Base-by-base conservation (phyloP, 1,139 yeast genomes). In the Blastobotrys capitulatus region DNA sequence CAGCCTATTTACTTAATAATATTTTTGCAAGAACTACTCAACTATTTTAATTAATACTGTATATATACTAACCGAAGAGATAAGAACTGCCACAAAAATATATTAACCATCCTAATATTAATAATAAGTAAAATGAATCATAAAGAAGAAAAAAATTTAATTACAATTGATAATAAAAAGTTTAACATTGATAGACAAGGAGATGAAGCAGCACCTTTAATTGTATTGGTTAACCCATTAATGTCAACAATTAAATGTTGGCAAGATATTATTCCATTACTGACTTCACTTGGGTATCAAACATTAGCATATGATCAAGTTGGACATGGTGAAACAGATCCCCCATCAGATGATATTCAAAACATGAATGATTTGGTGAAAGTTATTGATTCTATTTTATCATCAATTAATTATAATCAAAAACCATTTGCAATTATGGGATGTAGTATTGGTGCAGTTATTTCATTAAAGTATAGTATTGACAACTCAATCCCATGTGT, bases 291-390 rank as follows among this genome's bases (percentile, higher is more conserved):
- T 2, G 37, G 37, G 2, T 41, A 41, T 26, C 44, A 31, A 41
- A n/a, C 34, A 19, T 7, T 41, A n/a, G 20, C 26, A 8, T 41
- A 41, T 26, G 44, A 41, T 31, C 44, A 41, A 41, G 19, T 41
- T 5, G 44, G 44, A 16, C 44, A 41, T 19, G 44, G 44, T n/a
- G 44, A 22, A 12, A 39, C 34, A n/a, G 32, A 9, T 13, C 7
- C 25, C 2, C 13, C 19, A 10, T 31, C 26, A 25, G 26, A 8
- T 7, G 6, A 4, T 6, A 20, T 16, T 16, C n/a, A 19, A 12
- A 22, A 6, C 7, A 39, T 39, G 31, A 32, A 39, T 15, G 32
- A 32, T 2, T 25, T 39, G 6, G 32, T 26, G 2, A 3, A 4
- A 6, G 13, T 39, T 7, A 27, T 39, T 16, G 32, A 18, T 25